Evolutionary conservation across 2,329 filamentous ascomycete species (phyloP).

Genomic region (Aspergillus amoenus): DNA sequence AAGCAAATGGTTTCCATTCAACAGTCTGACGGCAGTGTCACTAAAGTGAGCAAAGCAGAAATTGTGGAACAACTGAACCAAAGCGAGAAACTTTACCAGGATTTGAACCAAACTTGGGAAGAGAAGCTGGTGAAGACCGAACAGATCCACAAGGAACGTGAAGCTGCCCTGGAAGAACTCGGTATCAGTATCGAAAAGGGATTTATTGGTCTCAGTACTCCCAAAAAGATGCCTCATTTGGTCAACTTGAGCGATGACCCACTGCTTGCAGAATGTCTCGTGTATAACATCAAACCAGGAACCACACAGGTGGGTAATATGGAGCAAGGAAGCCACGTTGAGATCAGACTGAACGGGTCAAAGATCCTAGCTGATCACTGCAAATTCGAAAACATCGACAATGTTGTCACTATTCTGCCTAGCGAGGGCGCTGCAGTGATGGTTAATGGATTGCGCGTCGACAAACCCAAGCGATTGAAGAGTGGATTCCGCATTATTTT

Average conservation of each 20-base stretch:
- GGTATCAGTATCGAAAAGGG: conserved; percentile 99
- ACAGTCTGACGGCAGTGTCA: conserved; percentile 76
- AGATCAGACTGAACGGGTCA: conserved; percentile 90
- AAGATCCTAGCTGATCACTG: conserved; percentile 93
- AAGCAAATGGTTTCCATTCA: conserved; percentile 96
- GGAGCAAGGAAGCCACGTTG: conserved; percentile 76
- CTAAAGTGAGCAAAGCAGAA: conserved; percentile 97
- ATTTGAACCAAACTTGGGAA: conserved; percentile 98
- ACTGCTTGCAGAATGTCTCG: conserved; percentile 87
- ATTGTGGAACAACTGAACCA: conserved; percentile 96
- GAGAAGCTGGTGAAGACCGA: conserved; percentile 94
- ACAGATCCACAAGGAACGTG: conserved; percentile 94
- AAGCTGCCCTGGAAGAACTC: conserved; percentile 90
- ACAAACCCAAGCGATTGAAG: conserved; percentile 79
- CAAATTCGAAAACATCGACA: conserved; percentile 88
- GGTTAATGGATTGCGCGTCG: conserved; percentile 91
- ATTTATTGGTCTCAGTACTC: conserved; percentile 89
- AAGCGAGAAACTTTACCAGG: conserved; percentile 91
- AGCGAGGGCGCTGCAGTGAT: conserved; percentile 93
- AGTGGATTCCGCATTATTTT: conserved; percentile 94
- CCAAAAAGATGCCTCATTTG: conserved; percentile 98
- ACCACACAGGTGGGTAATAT: conserved; percentile 93
- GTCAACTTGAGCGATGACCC: conserved; percentile 97
- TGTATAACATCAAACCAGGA: conserved; percentile 97
- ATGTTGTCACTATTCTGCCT: conserved; percentile 86